Percentiles rank a stretch among this genome's conserved stretches.
These are phyloP conservation scores for Carex scoparia DNA, from an alignment of 176 grass and related monocot species.

Conservation along the genomic window DNA sequence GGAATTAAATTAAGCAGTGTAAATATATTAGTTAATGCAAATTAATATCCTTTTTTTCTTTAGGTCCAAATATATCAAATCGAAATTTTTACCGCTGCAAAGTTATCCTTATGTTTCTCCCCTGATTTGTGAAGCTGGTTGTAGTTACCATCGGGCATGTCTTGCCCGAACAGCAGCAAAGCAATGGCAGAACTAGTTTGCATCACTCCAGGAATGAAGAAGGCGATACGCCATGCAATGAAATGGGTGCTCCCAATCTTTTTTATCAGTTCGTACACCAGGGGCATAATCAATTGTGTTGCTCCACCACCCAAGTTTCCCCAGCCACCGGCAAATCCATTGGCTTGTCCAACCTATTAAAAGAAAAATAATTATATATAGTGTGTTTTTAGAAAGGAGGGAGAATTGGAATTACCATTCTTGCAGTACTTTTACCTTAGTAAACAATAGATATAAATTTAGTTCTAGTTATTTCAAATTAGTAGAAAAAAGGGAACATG, in stretches of 20 bases:
- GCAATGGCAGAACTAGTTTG: slow-evolving; percentile 66
- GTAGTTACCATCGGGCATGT: slow-evolving; percentile 84
- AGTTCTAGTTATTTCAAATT: background rate
- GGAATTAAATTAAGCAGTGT: background rate
- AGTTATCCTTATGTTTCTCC: slow-evolving; percentile 78
- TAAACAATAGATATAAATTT: background rate
- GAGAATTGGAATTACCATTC: background rate
- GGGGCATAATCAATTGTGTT: slow-evolving; percentile 84
- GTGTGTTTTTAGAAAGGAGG: background rate
- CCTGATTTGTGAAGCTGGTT: slow-evolving; percentile 50
- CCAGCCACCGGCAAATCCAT: slow-evolving; percentile 83
- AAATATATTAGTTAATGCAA: background rate
- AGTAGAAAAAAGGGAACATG: background rate
- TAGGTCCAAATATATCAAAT: background rate
- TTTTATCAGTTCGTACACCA: slow-evolving; percentile 58
- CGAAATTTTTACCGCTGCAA: slow-evolving; percentile 24
- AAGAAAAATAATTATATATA: background rate
- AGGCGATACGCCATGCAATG: slow-evolving; percentile 75
- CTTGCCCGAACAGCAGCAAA: slow-evolving; percentile 64
- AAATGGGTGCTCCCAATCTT: slow-evolving; percentile 62
- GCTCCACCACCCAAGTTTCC: slow-evolving; percentile 91
- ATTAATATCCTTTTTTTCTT: background rate
- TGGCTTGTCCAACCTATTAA: slow-evolving; percentile 58
- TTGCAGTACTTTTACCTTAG: background rate
- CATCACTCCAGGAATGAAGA: slow-evolving; percentile 81